Evolutionary conservation across 805 yeast species (phyloP).

Genomic region (Suhomyces tanzawaensis): DNA sequence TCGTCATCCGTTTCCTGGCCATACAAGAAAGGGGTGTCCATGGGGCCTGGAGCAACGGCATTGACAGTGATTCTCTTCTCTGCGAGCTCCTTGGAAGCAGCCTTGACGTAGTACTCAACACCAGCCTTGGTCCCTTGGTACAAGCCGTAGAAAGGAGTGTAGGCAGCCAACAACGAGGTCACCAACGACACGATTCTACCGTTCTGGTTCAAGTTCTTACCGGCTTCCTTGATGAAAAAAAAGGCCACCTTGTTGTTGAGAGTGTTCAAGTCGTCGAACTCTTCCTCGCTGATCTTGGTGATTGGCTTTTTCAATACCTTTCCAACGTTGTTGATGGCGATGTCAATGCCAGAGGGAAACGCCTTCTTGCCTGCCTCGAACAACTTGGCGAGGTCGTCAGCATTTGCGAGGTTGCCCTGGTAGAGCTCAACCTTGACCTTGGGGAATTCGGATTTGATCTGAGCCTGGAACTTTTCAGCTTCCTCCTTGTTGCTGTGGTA

Average conservation of each 20-base stretch:
- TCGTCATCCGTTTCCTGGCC: conserved; percentile 55
- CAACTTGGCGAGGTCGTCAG: conserved; percentile 41
- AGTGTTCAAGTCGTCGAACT: conserved; percentile 52
- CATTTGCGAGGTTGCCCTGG: conserved; percentile 44
- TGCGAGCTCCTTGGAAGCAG: conserved; percentile 54
- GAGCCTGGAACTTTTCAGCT: conserved; percentile 36
- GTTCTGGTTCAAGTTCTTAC: conserved; percentile 45
- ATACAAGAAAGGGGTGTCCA: conserved; percentile 65
- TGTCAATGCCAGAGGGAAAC: conserved; percentile 51
- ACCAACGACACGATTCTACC: conserved; percentile 59
- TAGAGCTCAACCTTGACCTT: conserved; percentile 41
- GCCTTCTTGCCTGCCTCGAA: conserved; percentile 44
- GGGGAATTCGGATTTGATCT: conserved; percentile 28
- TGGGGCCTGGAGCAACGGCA: conserved; percentile 64
- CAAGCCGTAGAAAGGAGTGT: conserved; percentile 48
- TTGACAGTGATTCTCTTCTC: conserved; percentile 47
- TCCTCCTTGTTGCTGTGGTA: conserved; percentile 48
- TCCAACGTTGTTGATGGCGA: conserved; percentile 69
- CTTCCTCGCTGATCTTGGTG: conserved; percentile 49
- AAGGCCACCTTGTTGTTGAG: conserved; percentile 61
- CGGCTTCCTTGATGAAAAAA: conserved; percentile 58
- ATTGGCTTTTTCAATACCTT: conserved; percentile 62
- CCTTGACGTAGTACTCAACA: conserved; percentile 51
- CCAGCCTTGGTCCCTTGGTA: conserved; percentile 60
- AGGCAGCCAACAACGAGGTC: conserved; percentile 66